phyloP scores from a whole-genome alignment of 176 grass and related monocot genomes.

The Aechmea fasciata region DNA sequence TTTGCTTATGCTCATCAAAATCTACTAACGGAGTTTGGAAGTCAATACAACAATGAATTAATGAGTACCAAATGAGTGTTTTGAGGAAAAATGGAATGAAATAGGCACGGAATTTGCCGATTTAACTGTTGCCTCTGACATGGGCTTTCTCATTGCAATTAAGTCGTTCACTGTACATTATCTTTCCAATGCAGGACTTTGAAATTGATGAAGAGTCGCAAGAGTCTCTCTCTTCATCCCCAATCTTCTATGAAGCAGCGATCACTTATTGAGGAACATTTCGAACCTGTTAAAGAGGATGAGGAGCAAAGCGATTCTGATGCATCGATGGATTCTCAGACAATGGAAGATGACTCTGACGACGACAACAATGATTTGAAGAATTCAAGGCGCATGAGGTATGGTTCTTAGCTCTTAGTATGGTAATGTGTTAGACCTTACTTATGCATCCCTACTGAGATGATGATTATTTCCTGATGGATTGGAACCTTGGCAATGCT shows the following conservation, averaged over 20 bases:
- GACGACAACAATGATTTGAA: slow-evolving; percentile 22
- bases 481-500: neutral
- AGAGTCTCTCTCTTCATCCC: slow-evolving; percentile 64
- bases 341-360: slow-evolving; percentile 23
- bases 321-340: slow-evolving; percentile 21
- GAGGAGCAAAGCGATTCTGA: slow-evolving; percentile 43
- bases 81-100: too few species aligned
- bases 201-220: slow-evolving; percentile 62
- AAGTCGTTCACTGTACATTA: neutral
- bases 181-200: slow-evolving; percentile 40
- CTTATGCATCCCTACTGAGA: neutral
- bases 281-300: slow-evolving; percentile 67
- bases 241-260: slow-evolving; percentile 37
- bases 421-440: neutral
- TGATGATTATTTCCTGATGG: neutral
- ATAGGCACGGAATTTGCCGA: too few species aligned
- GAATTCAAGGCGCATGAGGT: slow-evolving; percentile 72
- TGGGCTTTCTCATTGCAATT: neutral
- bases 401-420: slow-evolving; percentile 3
- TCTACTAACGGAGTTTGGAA: too few species aligned
- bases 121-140: too few species aligned
- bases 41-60: too few species aligned
- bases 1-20: too few species aligned
- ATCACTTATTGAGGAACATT: slow-evolving; percentile 54
- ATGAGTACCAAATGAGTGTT: too few species aligned